These are phyloP conservation scores for Monosporascus sp. DNA, from an alignment of 2,329 filamentous ascomycete genomes.

Conservation along the genomic window DNA sequence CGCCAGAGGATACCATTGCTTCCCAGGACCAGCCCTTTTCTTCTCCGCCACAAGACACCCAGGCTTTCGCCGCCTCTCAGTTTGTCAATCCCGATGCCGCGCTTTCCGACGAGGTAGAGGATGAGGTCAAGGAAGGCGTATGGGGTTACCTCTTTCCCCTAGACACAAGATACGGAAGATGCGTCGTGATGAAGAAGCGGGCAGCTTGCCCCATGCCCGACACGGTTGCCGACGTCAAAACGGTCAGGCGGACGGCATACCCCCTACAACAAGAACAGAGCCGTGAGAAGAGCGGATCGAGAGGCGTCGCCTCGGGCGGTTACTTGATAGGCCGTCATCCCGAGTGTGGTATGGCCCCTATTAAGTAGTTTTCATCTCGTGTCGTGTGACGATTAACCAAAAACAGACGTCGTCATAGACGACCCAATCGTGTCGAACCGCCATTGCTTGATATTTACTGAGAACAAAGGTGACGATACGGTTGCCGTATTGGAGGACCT, in stretches of 20 bases:
- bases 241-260: slow-evolving; percentile 36
- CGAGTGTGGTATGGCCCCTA: slow-evolving; percentile 70
- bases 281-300: slow-evolving; percentile 57
- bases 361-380: not conserved
- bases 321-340: slow-evolving; percentile 90
- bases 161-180: slow-evolving; percentile 64
- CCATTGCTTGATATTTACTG: slow-evolving; percentile 64
- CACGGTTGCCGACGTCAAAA: slow-evolving; percentile 32
- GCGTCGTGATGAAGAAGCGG: slow-evolving; percentile 66
- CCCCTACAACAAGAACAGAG: slow-evolving; percentile 49
- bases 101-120: slow-evolving; percentile 75
- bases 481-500: slow-evolving; percentile 84
- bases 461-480: slow-evolving; percentile 52
- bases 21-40: slow-evolving; percentile 41
- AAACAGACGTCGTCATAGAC: slow-evolving; percentile 63
- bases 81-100: slow-evolving; percentile 66
- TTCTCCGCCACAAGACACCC: slow-evolving; percentile 59
- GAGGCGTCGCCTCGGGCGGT: slow-evolving; percentile 65
- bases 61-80: slow-evolving; percentile 61
- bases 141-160: slow-evolving; percentile 94
- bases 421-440: slow-evolving; percentile 83
- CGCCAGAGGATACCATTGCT: slow-evolving; percentile 39
- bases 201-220: slow-evolving; percentile 60
- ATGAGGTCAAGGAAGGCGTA: slow-evolving; percentile 78
- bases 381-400: slow-evolving; percentile 7